Conservation (phyloP, 2,329 filamentous ascomycete genomes). For the Colletotrichum orchidophilum region DNA sequence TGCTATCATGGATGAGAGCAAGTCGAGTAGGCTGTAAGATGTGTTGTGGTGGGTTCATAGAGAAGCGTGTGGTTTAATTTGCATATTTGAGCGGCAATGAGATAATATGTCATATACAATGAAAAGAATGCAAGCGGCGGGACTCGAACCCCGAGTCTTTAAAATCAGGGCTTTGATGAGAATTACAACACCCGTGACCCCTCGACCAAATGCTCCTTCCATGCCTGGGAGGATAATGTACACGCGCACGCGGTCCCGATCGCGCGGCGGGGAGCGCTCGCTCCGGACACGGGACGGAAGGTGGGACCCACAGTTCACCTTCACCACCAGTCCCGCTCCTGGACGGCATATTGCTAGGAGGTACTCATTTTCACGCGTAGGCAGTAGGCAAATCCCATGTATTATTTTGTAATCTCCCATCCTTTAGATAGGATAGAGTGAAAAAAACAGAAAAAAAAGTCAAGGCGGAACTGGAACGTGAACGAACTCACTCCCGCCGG, state of each 20-base stretch:
- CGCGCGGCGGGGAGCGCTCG: neutral
- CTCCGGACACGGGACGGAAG: neutral
- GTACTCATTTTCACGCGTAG: too few relatives aligned
- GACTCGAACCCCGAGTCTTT: neutral
- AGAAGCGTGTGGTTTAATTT: neutral
- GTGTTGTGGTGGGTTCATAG: neutral
- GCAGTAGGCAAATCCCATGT: neutral
- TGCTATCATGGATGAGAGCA: constrained; percentile 50
- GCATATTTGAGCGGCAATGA: neutral
- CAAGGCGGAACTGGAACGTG: neutral
- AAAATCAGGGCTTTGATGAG: too few relatives aligned
- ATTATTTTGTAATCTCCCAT: neutral
- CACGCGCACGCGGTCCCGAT: neutral
- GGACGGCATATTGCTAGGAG: neutral
- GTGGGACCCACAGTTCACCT: neutral
- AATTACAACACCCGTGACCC: neutral
- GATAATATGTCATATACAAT: neutral
- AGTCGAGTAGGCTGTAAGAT: constrained; percentile 48
- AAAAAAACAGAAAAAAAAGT: neutral
- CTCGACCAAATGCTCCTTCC: neutral
- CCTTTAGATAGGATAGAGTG: too few relatives aligned
- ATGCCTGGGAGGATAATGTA: neutral
- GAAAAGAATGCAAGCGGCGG: neutral
- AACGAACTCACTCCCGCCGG: neutral
- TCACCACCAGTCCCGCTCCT: neutral